These are phyloP conservation scores for Cercospora janseana DNA, from an alignment of 2,329 filamentous ascomycete species.

Conservation along the genomic window DNA sequence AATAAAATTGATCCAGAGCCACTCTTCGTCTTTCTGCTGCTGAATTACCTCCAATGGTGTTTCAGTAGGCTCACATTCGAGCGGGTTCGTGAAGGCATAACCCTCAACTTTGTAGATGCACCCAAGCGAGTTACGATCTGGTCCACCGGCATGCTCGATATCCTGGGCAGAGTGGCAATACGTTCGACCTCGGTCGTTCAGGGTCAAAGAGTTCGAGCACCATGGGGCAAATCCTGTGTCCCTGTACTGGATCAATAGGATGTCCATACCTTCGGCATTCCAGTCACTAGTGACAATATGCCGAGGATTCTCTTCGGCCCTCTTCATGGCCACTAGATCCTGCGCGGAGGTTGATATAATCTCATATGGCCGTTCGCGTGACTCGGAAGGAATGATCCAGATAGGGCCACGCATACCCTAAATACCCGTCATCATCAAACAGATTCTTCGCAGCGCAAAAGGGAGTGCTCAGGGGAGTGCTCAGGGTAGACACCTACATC, in stretches of 20 bases:
- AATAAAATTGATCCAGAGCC: conserved; percentile 22
- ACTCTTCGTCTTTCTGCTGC: conserved; percentile 16
- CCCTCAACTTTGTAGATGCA: conserved; percentile 16
- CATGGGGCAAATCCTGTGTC: conserved; percentile 21
- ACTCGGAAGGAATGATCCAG: conserved; percentile 20
- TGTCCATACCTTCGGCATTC: conserved; percentile 16
- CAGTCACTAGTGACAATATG: conserved; percentile 21
- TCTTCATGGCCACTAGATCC: conserved; percentile 16
- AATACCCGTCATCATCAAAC: not conserved
- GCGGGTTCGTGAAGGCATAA: conserved; percentile 18
- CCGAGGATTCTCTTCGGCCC: conserved; percentile 16
- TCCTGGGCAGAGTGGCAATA: conserved; percentile 4
- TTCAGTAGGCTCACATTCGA: conserved; percentile 20
- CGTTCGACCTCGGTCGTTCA: conserved; percentile 18
- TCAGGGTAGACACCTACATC: conserved; percentile 11
- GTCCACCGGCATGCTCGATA: conserved; percentile 3
- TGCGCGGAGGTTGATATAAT: conserved; percentile 8
- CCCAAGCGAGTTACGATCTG: conserved; percentile 14
- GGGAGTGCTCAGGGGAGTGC: not conserved
- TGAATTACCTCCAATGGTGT: conserved; percentile 21
- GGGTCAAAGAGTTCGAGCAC: conserved; percentile 18
- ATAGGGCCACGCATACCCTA: conserved; percentile 18
- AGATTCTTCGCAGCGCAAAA: not conserved
- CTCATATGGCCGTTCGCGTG: conserved; percentile 18
- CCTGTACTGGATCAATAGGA: conserved; percentile 13